phyloP scores from a whole-genome alignment of 345 rosid genomes.

The Abelmoschus esculentus region DNA sequence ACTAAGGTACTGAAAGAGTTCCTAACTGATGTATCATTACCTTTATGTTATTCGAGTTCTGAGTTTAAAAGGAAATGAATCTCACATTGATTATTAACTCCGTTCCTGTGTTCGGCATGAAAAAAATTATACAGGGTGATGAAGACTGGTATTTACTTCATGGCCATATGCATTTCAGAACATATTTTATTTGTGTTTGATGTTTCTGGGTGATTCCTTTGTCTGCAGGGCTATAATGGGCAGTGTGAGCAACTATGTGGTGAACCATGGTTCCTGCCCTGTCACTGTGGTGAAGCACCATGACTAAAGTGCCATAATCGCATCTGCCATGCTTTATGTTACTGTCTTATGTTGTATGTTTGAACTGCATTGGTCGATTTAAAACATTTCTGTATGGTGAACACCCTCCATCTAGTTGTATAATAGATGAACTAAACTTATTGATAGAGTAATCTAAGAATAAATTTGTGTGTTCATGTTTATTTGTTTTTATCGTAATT shows the following conservation, averaged over 20 bases:
- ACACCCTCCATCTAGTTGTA: not conserved
- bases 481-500: not conserved
- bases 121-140: too few relatives aligned
- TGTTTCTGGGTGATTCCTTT: not conserved
- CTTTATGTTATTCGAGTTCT: too few relatives aligned
- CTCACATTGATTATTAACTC: too few relatives aligned
- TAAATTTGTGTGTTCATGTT: not conserved
- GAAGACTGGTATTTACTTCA: too few relatives aligned
- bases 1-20: too few relatives aligned
- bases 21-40: too few relatives aligned
- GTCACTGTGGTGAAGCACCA: constrained; percentile 53
- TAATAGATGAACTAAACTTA: not conserved
- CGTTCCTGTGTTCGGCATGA: too few relatives aligned
- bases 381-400: too few relatives aligned
- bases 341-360: not conserved
- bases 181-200: not conserved
- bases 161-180: too few relatives aligned
- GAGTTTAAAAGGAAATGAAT: too few relatives aligned
- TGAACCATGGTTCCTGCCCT: constrained; percentile 52
- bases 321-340: not conserved
- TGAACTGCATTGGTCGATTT: not conserved
- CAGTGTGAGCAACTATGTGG: constrained; percentile 61
- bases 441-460: not conserved
- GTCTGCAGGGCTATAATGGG: constrained; percentile 50
- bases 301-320: not conserved